phyloP scores from a whole-genome alignment of 305 asterid species.

The Caryopteris hybrid region DNA sequence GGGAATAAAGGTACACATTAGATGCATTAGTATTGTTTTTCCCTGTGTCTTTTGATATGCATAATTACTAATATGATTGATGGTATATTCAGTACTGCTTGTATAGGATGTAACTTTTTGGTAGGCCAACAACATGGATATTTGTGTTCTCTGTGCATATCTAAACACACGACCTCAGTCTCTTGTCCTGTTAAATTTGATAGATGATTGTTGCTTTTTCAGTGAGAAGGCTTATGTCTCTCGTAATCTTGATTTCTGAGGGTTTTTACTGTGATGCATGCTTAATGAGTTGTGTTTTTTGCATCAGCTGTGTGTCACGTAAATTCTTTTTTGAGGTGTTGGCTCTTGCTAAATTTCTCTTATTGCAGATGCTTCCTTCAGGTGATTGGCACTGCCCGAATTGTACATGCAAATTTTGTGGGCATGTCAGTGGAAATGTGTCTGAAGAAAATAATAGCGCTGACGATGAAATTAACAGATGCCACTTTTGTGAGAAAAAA shows the following conservation, averaged over 20 bases:
- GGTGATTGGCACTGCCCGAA: conserved; percentile 98
- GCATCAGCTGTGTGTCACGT: conserved; percentile 3
- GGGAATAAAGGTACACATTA: conserved; percentile 60
- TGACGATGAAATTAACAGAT: conserved; percentile 41
- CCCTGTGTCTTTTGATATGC: neutral
- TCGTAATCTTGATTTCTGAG: neutral
- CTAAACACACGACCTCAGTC: neutral
- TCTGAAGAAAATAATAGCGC: conserved; percentile 32
- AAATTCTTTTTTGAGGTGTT: conserved; percentile 5
- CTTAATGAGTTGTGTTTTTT: neutral
- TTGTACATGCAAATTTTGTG: conserved; percentile 90
- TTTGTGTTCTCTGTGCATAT: neutral
- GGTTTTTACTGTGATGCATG: conserved; percentile 3
- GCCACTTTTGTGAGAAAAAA: conserved; percentile 83
- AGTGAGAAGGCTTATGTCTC: neutral
- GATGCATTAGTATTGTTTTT: neutral
- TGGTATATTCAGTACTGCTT: neutral
- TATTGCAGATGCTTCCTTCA: conserved; percentile 70
- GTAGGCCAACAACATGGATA: neutral
- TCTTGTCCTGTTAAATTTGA: neutral
- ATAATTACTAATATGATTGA: neutral
- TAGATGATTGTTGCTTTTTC: neutral
- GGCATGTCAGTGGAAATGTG: conserved; percentile 33
- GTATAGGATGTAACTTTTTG: neutral
- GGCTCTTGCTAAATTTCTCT: conserved; percentile 16